phyloP scores from a whole-genome alignment of 441 rosid genomes.

The Euphorbia celastroides region DNA sequence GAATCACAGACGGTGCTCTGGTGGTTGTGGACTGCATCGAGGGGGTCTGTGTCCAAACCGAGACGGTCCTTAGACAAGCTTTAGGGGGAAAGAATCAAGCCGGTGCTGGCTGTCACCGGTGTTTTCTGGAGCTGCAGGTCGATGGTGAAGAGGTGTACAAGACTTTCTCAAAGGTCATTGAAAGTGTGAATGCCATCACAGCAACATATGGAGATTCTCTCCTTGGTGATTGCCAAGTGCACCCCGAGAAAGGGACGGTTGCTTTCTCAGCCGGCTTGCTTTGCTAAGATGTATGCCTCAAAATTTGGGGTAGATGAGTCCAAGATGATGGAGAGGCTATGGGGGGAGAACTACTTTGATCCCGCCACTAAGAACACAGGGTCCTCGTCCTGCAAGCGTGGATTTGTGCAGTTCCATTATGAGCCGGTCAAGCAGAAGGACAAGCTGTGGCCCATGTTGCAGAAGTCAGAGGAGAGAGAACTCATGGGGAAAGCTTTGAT shows the following conservation, averaged over 20 bases:
- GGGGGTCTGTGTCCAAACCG: constrained; percentile 76
- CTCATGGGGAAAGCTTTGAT: constrained; percentile 53
- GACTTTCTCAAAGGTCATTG: constrained; percentile 59
- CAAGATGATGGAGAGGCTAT: constrained; percentile 62
- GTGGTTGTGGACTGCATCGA: constrained; percentile 79
- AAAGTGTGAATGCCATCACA: constrained; percentile 69
- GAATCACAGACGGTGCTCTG: constrained; percentile 85
- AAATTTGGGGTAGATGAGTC: constrained; percentile 53
- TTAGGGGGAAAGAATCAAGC: constrained; percentile 73
- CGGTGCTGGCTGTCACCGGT: constrained; percentile 69
- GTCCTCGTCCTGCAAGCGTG: constrained; percentile 45
- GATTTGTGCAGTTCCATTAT: constrained; percentile 57
- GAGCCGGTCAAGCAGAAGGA: constrained; percentile 64
- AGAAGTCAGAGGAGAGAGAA: constrained; percentile 47
- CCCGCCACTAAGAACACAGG: constrained; percentile 55
- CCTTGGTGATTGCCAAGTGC: constrained; percentile 66
- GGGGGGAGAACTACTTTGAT: constrained; percentile 63
- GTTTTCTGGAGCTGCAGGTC: constrained; percentile 77
- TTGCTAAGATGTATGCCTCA: constrained; percentile 60
- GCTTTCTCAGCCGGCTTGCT: constrained; percentile 62
- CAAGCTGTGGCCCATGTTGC: constrained; percentile 54
- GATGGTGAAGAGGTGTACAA: constrained; percentile 84
- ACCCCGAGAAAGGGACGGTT: constrained; percentile 64
- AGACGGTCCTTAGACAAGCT: constrained; percentile 71
- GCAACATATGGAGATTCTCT: constrained; percentile 75